Conservation (phyloP, 2,329 filamentous ascomycete species). For the Phyllosticta citriasiana region DNA sequence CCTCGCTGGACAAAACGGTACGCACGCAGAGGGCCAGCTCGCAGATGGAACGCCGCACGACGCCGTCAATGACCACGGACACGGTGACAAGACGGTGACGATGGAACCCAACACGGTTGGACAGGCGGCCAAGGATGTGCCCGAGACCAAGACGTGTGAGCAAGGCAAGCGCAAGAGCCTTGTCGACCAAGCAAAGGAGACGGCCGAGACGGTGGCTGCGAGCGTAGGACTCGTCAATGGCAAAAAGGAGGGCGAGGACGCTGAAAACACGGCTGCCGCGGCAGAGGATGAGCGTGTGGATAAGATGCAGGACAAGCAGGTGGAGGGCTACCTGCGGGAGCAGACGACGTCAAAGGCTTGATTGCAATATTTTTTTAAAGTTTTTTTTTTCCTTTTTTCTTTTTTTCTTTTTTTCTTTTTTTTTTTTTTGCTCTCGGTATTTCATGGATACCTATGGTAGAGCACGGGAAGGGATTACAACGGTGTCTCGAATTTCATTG, state of each 20-base stretch:
- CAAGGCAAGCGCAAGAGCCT: slow-evolving; percentile 23
- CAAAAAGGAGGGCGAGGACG: slow-evolving; percentile 8
- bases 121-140: slow-evolving; percentile 39
- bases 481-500: not conserved
- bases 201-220: slow-evolving; percentile 22
- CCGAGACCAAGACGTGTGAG: slow-evolving; percentile 21
- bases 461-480: not conserved
- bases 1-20: slow-evolving; percentile 32
- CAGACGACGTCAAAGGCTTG: slow-evolving; percentile 13
- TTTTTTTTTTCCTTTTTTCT: not conserved
- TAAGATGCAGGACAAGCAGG: slow-evolving; percentile 17
- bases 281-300: slow-evolving; percentile 21
- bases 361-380: not conserved
- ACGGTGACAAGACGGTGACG: slow-evolving; percentile 35
- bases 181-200: slow-evolving; percentile 34
- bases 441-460: not conserved
- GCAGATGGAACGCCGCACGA: slow-evolving; percentile 32
- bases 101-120: slow-evolving; percentile 40
- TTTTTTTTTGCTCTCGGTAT: not conserved
- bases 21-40: slow-evolving; percentile 35
- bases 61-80: slow-evolving; percentile 30
- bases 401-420: not conserved
- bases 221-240: slow-evolving; percentile 23
- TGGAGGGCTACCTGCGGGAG: slow-evolving; percentile 25
- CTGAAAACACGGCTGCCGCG: not conserved